Conservation (phyloP, 1,284 basidiomycete genomes). For the Marasmius fiardii region DNA sequence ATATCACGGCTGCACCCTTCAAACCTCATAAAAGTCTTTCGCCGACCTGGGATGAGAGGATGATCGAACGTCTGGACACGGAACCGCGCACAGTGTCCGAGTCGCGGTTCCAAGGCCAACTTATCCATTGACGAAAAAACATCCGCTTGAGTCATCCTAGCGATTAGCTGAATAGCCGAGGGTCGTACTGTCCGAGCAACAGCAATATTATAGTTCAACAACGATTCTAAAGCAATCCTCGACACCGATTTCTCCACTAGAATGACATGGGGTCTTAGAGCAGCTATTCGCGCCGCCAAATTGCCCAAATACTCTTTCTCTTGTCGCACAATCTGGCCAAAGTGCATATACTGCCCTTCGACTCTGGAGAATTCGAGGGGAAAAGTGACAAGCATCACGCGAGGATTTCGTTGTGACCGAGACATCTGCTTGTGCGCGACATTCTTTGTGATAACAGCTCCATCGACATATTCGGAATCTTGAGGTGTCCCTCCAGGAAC, state of each 20-base stretch:
- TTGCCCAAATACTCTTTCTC: conserved; percentile 94
- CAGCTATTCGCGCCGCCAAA: conserved; percentile 85
- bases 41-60: conserved; percentile 81
- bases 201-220: conserved; percentile 84
- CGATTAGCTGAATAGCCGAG: conserved; percentile 83
- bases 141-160: conserved; percentile 93
- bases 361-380: conserved; percentile 94
- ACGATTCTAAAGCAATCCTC: conserved; percentile 86
- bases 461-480: conserved; percentile 97
- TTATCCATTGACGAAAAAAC: conserved; percentile 96
- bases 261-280: conserved; percentile 89
- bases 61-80: conserved; percentile 95
- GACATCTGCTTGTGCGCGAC: conserved; percentile 93
- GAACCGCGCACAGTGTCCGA: conserved; percentile 90
- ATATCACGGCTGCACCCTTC: conserved; percentile 91
- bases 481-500: conserved; percentile 90
- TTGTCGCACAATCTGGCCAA: conserved; percentile 90
- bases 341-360: conserved; percentile 92
- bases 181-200: conserved; percentile 91
- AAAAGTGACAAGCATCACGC: conserved; percentile 95
- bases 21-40: conserved; percentile 97
- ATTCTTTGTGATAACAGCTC: conserved; percentile 97
- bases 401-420: conserved; percentile 69
- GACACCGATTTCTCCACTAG: conserved; percentile 93
- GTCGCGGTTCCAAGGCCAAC: conserved; percentile 83